Conservation (phyloP, 164 flowering plant species). For the Tetrastigma voinierianum region DNA sequence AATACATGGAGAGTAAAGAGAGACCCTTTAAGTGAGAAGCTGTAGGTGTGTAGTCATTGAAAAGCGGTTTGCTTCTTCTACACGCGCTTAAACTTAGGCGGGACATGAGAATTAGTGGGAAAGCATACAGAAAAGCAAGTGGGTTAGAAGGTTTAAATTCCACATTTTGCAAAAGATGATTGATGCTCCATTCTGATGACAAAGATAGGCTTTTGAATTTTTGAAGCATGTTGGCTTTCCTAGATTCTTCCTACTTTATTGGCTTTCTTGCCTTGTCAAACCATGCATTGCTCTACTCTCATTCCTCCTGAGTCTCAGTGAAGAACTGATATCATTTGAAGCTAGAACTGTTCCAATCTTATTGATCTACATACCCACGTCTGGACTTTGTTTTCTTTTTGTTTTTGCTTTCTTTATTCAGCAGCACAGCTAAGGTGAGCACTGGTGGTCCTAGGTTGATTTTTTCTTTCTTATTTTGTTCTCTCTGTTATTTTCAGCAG, state of each 20-base stretch:
- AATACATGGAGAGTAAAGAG: no score
- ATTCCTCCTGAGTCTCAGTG: not conserved
- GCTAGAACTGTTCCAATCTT: no score
- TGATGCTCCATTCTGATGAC: constrained; percentile 21
- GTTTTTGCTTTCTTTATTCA: no score
- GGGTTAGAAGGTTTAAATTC: constrained; percentile 11
- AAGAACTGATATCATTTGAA: no score
- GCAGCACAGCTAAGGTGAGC: no score
- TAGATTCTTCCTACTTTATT: constrained; percentile 14
- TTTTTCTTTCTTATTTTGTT: no score
- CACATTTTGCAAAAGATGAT: constrained; percentile 11
- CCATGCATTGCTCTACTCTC: not conserved
- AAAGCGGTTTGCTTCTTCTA: no score
- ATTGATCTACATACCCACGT: not conserved
- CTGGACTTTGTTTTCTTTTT: not conserved
- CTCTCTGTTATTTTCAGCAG: not conserved
- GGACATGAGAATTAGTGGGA: not conserved
- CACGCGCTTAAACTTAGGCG: no score
- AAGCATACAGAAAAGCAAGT: not conserved
- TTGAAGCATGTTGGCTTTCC: constrained; percentile 11
- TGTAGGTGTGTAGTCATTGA: no score
- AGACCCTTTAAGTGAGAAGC: no score
- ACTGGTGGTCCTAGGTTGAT: no score
- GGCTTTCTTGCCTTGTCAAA: not conserved
- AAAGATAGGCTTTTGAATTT: constrained; percentile 25